Evolutionary conservation across 257 asterid species (phyloP).

Genomic region (Penstemon newberryi): DNA sequence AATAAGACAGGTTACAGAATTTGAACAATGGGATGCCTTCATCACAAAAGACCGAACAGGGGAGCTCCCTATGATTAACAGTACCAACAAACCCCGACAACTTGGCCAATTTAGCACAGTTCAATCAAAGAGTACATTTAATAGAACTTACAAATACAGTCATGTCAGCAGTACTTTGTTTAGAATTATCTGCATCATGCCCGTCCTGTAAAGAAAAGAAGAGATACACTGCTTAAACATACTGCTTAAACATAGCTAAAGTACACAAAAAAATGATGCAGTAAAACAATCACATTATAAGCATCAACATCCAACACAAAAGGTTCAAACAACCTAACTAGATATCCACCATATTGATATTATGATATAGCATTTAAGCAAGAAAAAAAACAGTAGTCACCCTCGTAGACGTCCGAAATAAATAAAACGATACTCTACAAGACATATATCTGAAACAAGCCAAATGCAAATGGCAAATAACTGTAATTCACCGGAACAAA

Average conservation of each 20-base stretch:
- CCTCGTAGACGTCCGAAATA: neutral
- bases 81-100: no score
- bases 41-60: no score
- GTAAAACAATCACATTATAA: constrained; percentile 1
- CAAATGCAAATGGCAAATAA: neutral
- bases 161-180: constrained; percentile 85
- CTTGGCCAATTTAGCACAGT: neutral
- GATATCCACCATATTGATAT: neutral
- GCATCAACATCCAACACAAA: constrained; percentile 9
- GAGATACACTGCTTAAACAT: constrained; percentile 19
- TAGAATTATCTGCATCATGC: constrained; percentile 64
- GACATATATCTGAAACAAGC: neutral
- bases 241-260: constrained; percentile 11
- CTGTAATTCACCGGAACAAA: neutral
- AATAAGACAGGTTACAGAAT: no score
- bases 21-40: no score
- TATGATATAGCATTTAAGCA: no score
- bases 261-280: constrained; percentile 4
- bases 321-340: neutral
- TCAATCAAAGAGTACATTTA: neutral
- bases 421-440: neutral
- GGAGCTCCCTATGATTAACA: no score
- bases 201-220: constrained; percentile 63
- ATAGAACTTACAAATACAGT: constrained; percentile 70
- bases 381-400: neutral